Base-by-base conservation (phyloP, 495 filamentous ascomycete genomes). In the Penicillium odoratum region DNA sequence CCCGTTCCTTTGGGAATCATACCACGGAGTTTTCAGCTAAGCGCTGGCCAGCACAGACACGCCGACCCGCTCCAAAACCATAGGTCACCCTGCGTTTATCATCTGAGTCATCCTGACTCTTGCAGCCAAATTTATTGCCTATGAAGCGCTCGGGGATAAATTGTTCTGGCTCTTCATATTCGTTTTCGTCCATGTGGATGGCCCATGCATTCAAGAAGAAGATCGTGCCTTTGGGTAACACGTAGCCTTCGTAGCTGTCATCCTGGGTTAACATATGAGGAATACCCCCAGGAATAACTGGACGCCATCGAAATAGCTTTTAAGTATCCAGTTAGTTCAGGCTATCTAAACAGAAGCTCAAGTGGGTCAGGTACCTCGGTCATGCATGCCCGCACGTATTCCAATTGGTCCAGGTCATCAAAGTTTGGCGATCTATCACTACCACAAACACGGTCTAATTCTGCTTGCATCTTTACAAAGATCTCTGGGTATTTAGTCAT, bases 191-290 rank as follows among this genome's bases (percentile, higher is more conserved):
- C 40, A 68, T 61, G 52, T 72, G 61, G 53, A 82, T 78, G 7
- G 70, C 56, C 78, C 78, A 82, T 31, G 68, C 64, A 36, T 78
- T 75, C 29, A 71, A 62, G 21, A 82, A 59, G 8, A 82, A 65
- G 7, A 61, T 71, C 1, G 79, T 69, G 26, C 72, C 70, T 58
- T 78, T 78, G 21, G 82, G 80, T 31, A 83, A 79, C 7, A 65
- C 69, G 55, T 78, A 79, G 10, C 79, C 81, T 16, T 69, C 60
- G 55, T 83, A 83, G n/a, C 71, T 73, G 56, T 86, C 81, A 48
- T 85, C 84, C 11, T 76, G 58, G 6, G 69, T 62, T 4, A 73
- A 69, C 0, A 73, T 72, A 61, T 87, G 85, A 0, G 84, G 82
- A 21, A 87, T 64, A 1, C 68, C 73, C 7, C 59, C 65, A 0